phyloP scores from a whole-genome alignment of 208 protist species.

The Trypanosoma grayi region DNA sequence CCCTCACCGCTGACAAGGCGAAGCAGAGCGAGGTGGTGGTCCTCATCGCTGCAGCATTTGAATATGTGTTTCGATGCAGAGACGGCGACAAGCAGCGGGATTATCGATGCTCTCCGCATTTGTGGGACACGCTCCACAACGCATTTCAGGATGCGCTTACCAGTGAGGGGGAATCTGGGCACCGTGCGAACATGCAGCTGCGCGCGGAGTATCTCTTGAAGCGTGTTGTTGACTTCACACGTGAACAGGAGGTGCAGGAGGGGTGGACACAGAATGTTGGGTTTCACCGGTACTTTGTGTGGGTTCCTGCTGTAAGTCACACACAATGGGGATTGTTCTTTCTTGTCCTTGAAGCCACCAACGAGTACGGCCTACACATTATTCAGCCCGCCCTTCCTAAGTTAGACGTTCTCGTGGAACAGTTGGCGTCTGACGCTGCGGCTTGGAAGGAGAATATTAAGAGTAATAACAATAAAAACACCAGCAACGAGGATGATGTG shows the following conservation, averaged over 20 bases:
- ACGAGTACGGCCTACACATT: slow-evolving; percentile 85
- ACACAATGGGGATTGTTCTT: slow-evolving; percentile 73
- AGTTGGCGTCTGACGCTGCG: slow-evolving; percentile 24
- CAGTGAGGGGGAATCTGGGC: slow-evolving; percentile 37
- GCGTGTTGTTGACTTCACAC: slow-evolving; percentile 70
- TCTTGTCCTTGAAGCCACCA: slow-evolving; percentile 73
- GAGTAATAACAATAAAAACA: neutral
- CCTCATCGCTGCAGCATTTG: slow-evolving; percentile 78
- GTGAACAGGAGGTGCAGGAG: slow-evolving; percentile 31
- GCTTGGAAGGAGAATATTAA: neutral
- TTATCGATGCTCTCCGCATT: slow-evolving; percentile 59
- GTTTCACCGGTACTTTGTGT: slow-evolving; percentile 53
- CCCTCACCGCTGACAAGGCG: slow-evolving; percentile 12
- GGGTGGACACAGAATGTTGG: slow-evolving; percentile 5
- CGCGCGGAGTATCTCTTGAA: slow-evolving; percentile 79
- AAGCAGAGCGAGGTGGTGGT: slow-evolving; percentile 63
- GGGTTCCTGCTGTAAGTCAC: slow-evolving; percentile 28
- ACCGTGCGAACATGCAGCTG: slow-evolving; percentile 72
- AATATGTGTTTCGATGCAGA: slow-evolving; percentile 65
- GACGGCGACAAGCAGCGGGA: slow-evolving; percentile 31
- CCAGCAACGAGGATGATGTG: neutral
- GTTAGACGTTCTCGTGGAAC: slow-evolving; percentile 57
- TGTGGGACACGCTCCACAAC: slow-evolving; percentile 56
- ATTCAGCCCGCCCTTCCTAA: slow-evolving; percentile 67
- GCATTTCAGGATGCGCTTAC: slow-evolving; percentile 51